Percentiles rank a stretch among this genome's conserved stretches.
phyloP scores from a whole-genome alignment of 805 yeast genomes.

The Ogataea trehaloabstinens region DNA sequence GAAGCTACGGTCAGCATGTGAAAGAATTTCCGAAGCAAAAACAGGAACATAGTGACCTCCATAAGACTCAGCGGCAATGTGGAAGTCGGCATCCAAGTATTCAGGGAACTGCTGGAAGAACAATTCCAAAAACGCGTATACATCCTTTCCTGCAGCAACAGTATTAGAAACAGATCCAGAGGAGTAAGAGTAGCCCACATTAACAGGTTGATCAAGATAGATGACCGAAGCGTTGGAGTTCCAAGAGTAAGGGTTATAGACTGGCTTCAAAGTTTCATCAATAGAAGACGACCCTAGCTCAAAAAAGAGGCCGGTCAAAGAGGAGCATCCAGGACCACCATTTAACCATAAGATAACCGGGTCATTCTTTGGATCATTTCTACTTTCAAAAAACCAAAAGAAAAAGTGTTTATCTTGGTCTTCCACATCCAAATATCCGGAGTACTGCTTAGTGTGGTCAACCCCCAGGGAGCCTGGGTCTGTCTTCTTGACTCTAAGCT shows the following conservation, averaged over 20 bases:
- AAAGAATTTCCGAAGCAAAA: conserved; percentile 55
- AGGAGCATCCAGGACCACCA: conserved; percentile 97
- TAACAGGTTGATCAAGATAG: conserved; percentile 91
- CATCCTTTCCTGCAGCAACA: conserved; percentile 83
- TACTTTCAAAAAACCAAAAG: conserved; percentile 90
- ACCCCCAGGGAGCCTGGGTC: conserved; percentile 50
- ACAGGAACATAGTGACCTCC: conserved; percentile 83
- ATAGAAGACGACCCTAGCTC: conserved; percentile 89
- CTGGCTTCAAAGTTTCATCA: conserved; percentile 62
- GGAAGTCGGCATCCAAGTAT: conserved; percentile 56
- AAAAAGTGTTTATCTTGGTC: conserved; percentile 82
- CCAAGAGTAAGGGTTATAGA: conserved; percentile 84
- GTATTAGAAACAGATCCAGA: conserved; percentile 61
- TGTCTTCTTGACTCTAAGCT: conserved; percentile 48
- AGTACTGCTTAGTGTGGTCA: conserved; percentile 66
- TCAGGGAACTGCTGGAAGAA: conserved; percentile 85
- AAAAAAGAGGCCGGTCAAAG: conserved; percentile 83
- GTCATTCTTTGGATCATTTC: conserved; percentile 82
- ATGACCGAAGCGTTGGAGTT: conserved; percentile 86
- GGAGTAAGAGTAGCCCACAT: conserved; percentile 88
- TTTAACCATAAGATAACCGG: conserved; percentile 87
- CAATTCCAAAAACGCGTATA: conserved; percentile 75
- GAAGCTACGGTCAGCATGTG: conserved; percentile 53
- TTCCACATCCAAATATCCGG: conserved; percentile 69
- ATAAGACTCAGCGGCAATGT: conserved; percentile 81